Base-by-base conservation (phyloP, 2,329 filamentous ascomycete genomes). In the Aspergillus thermomutatus region DNA sequence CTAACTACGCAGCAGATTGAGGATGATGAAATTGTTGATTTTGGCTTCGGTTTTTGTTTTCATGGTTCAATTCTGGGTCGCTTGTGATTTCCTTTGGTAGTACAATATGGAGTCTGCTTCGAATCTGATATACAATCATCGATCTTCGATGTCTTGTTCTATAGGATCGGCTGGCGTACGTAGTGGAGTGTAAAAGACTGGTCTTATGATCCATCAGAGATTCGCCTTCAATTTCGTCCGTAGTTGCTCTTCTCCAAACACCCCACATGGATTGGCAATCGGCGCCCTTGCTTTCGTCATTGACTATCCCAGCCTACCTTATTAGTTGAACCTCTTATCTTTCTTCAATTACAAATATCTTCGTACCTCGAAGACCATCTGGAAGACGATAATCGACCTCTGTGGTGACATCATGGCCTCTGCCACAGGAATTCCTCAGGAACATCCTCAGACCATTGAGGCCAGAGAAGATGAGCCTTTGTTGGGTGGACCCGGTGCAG, bases 401-500 rank as follows among this genome's bases (percentile, higher is more conserved):
- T 23, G 11, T 21, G 14, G 28, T 61, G 43, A 55, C 52, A 60
- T 49, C 53, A 91, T 91, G 88, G 83, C 87, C 31, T 90, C 87
- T 59, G 82, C 86, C 54, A 87, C 87, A 37, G 86, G 85, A 53
- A 83, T 88, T 56, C 87, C 87, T 25, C 80, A 87, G 64, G 72
- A 73, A 45, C 74, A 75, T 60, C 74, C 76, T 51, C 71, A 76
- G 55, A 69, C 71, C 56, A 65, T 71, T 60, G 47, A 69, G 59
- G 64, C 66, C 21, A 74, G 73, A 45, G 88, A 91, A 68, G 81
- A 87, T 52, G 86, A 90, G 67, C 90, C 89, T 62, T 78, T 93
- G 53, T 79, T 93, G 31, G 89, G 88, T 53, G 79, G 81, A 50
- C 81, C 86, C 46, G 90, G 90, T 49, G 90, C 92, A 76, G 90